A percentile compares a stretch with the other conserved stretches of the same genome.
Conservation (phyloP, 169 alveolate species). For the Eimeria mitis region DNA sequence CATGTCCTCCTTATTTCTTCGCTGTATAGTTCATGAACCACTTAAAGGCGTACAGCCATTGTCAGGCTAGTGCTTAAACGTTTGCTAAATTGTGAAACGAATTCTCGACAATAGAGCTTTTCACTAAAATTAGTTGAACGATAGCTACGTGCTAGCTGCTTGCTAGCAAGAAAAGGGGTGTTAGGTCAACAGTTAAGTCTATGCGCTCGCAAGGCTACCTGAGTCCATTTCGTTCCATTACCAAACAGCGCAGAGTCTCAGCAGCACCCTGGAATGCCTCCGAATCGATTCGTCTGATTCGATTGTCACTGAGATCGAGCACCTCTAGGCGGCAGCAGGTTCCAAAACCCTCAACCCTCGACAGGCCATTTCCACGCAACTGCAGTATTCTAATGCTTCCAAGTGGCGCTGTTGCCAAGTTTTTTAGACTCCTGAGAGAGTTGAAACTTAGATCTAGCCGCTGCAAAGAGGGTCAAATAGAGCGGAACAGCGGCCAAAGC, state of each 20-base stretch:
- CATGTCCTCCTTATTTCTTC: not conserved
- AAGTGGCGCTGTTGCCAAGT: conserved; percentile 33
- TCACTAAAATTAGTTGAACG: not conserved
- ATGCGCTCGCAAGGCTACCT: conserved; percentile 1
- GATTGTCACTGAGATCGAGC: conserved; percentile 74
- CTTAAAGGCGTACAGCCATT: not conserved
- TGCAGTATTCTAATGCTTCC: conserved; percentile 53
- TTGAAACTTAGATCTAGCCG: conserved; percentile 74
- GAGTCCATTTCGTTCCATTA: conserved; percentile 76
- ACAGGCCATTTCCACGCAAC: conserved; percentile 63
- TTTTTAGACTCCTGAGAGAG: conserved; percentile 13
- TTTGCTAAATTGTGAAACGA: not conserved
- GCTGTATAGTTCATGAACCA: not conserved
- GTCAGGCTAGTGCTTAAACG: not conserved
- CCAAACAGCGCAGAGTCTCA: conserved; percentile 33
- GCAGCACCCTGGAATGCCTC: conserved; percentile 45
- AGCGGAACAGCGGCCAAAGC: not conserved
- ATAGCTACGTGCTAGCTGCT: no score
- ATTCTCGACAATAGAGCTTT: no score
- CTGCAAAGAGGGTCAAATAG: conserved; percentile 9
- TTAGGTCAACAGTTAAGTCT: not conserved
- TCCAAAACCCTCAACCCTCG: conserved; percentile 56
- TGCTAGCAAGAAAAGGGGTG: not conserved
- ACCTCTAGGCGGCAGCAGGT: conserved; percentile 43
- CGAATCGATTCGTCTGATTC: conserved; percentile 61